phyloP scores from a whole-genome alignment of 2,329 filamentous ascomycete species.

The Claviceps citrina region DNA sequence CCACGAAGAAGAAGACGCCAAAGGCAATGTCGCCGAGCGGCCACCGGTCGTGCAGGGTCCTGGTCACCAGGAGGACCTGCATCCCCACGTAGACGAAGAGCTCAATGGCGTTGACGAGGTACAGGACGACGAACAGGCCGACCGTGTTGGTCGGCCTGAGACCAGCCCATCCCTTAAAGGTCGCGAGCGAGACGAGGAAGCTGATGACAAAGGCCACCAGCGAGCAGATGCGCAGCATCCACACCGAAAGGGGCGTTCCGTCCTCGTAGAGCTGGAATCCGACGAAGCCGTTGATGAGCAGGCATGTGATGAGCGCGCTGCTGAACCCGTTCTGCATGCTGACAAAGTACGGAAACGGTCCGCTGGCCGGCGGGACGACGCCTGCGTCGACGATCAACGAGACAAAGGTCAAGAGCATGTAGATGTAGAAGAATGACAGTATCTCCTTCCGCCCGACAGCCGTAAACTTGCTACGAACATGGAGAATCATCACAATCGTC shows the following conservation, averaged over 20 bases:
- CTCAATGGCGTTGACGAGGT: conserved; percentile 78
- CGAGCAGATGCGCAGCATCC: conserved; percentile 72
- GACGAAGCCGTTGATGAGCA: conserved; percentile 94
- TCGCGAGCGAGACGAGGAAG: conserved; percentile 75
- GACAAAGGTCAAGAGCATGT: conserved; percentile 75
- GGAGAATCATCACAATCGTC: conserved; percentile 94
- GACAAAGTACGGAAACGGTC: conserved; percentile 78
- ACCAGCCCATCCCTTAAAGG: conserved; percentile 84
- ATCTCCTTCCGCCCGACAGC: conserved; percentile 68
- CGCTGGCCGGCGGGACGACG: conserved; percentile 70
- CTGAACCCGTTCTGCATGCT: conserved; percentile 72
- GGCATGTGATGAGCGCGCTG: conserved; percentile 72
- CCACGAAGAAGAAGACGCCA: conserved; percentile 78
- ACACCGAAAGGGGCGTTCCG: conserved; percentile 81
- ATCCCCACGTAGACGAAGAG: conserved; percentile 72
- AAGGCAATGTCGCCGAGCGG: conserved; percentile 83
- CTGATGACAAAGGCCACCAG: conserved; percentile 70
- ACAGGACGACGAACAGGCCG: conserved; percentile 80
- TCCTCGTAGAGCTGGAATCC: conserved; percentile 98
- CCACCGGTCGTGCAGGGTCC: conserved; percentile 90
- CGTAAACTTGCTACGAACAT: conserved; percentile 94
- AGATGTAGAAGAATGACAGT: conserved; percentile 92
- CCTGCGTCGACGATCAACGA: conserved; percentile 87
- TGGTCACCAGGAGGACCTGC: conserved; percentile 75
- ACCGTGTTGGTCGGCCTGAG: conserved; percentile 72